Evolutionary conservation across 2,329 filamentous ascomycete genomes (phyloP), one percentile per base, ranked within the genome.

Genomic region (Seiridium unicorne): DNA sequence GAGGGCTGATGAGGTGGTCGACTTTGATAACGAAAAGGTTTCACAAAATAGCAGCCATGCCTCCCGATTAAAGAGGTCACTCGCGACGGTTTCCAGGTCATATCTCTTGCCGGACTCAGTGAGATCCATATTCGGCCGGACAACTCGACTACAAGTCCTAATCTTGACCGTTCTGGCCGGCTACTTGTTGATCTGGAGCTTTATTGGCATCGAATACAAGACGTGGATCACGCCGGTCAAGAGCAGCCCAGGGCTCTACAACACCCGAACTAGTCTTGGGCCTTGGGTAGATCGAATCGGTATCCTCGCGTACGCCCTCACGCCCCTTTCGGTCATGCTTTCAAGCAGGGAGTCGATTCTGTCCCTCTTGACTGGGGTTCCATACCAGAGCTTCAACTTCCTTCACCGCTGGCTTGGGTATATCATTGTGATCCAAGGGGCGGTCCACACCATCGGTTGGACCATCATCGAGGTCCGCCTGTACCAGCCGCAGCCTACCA

Each of bases 321-420:
- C 89, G 0, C 90, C 90, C 0, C 78, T 93, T 0, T 87, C 87
- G 0, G 75, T 93, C 36, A 73, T 90, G 53, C 79, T 93, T 10
- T 81, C 84, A n/a, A 87, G 80, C 60, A 82, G 90, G 46, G 90
- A 93, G 70, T 90, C 87, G 0, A 76, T 92, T 2, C 80, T 93
- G 3, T 89, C 86, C 0, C 70, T 90, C 11, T 72, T 91, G 54
- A 93, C 89, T 0, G 90, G 90, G 1, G 79, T 93, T 0, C 89
- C 90, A 0, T 91, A 92, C 68, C 89, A 92, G 65, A 85, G 84
- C 67, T 92, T 93, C 80, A 88, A 90, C 73, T 93, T 93, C 69
- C 76, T 93, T 26, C 90, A 92, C 71, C 86, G 89, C 38, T 93
- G 90, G 90, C 76, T 88, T 0, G 90, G 90, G 5, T 89, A 89